Conservation (phyloP, 179 eudicot genomes). For the Actinidia chinensis region DNA sequence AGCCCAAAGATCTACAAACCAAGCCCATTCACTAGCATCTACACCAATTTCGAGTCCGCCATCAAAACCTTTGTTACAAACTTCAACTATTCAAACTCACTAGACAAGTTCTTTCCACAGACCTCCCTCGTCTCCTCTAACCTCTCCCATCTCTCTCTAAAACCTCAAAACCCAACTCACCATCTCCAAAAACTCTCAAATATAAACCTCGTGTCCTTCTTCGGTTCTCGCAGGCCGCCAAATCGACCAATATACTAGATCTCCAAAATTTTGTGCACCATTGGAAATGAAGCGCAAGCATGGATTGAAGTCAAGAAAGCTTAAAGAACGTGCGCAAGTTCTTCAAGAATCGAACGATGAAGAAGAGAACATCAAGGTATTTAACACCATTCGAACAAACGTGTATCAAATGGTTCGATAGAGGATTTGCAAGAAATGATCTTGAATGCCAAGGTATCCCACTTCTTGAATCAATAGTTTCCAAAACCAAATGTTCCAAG, state of each 20-base stretch:
- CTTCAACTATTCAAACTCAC: too few relatives aligned
- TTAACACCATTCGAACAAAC: conserved; percentile 37
- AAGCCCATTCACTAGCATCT: conserved; percentile 30
- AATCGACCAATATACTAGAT: conserved; percentile 49
- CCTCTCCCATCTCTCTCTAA: conserved; percentile 50
- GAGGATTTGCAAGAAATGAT: conserved; percentile 63
- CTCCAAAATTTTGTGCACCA: conserved; percentile 49
- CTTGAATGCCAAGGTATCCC: conserved; percentile 46
- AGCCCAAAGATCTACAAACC: conserved; percentile 52
- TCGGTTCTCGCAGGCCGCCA: conserved; percentile 53
- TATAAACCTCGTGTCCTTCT: conserved; percentile 43
- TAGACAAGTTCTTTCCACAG: conserved; percentile 42
- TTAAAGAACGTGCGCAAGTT: conserved; percentile 37
- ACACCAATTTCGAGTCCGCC: conserved; percentile 48
- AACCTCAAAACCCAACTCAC: conserved; percentile 49
- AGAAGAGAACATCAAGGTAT: conserved; percentile 16
- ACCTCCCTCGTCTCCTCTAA: conserved; percentile 49
- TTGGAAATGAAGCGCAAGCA: conserved; percentile 55
- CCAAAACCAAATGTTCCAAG: conserved; percentile 29
- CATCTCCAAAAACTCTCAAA: conserved; percentile 25
- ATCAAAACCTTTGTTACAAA: conserved; percentile 51
- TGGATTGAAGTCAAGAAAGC: conserved; percentile 69
- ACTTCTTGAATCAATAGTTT: conserved; percentile 43
- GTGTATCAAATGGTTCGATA: conserved; percentile 59
- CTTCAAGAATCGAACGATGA: conserved; percentile 25